Percentiles rank a stretch among this genome's conserved stretches.
Conservation (phyloP, 352 stramenopile species). For the Globisporangium yorkense region DNA sequence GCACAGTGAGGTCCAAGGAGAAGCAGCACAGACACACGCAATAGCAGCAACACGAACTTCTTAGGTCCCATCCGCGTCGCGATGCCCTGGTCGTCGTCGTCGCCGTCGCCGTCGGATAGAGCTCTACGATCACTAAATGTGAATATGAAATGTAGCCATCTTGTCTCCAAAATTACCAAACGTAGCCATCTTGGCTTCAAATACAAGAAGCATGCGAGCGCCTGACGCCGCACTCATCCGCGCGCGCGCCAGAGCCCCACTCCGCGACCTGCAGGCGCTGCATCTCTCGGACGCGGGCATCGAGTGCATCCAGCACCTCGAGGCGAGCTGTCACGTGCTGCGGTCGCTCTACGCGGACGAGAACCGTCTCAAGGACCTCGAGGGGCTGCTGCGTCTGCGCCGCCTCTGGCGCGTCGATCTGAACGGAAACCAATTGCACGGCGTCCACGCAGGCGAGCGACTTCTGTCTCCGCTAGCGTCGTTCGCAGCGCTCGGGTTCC, state of each 20-base stretch:
- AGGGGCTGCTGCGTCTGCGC: constrained; percentile 26
- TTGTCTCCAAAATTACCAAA: background rate
- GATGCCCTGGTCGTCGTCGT: background rate
- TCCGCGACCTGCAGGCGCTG: constrained; percentile 36
- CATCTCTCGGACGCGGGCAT: constrained; percentile 50
- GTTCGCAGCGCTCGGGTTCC: constrained; percentile 48
- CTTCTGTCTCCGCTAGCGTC: constrained; percentile 23
- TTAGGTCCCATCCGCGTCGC: constrained; percentile 35
- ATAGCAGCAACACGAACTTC: constrained; percentile 13
- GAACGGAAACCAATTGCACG: constrained; percentile 34
- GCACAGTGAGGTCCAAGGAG: background rate
- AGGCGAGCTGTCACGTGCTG: constrained; percentile 25
- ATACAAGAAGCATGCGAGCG: constrained; percentile 24
- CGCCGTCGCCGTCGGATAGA: too few relatives aligned
- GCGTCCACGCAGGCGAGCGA: constrained; percentile 10
- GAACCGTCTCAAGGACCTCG: constrained; percentile 43
- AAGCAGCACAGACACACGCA: background rate
- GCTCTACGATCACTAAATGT: too few relatives aligned
- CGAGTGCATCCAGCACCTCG: constrained; percentile 44
- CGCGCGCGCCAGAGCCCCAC: constrained; percentile 40
- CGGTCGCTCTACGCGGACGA: constrained; percentile 46
- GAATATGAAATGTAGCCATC: too few relatives aligned
- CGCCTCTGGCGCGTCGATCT: constrained; percentile 54
- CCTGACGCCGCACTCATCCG: constrained; percentile 42
- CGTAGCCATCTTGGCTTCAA: background rate